Evolutionary conservation across 177 flowering plant genomes (phyloP).

Genomic region (Telopea speciosissima): DNA sequence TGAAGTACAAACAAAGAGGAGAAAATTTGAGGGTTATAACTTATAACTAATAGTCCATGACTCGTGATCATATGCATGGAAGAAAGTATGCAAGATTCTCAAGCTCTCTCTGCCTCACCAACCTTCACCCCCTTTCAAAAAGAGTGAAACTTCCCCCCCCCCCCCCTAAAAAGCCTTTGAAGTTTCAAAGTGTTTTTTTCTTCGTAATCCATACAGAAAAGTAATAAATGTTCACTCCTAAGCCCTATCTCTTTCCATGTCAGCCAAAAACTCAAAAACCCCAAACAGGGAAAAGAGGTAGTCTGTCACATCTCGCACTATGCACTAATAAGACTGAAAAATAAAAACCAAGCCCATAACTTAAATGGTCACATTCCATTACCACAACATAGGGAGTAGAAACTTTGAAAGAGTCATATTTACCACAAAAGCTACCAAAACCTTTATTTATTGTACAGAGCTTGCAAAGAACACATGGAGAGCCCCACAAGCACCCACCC

Average conservation of each 20-base stretch:
- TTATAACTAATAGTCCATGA: too few relatives aligned
- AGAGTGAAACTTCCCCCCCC: neutral
- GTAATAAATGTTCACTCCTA: too few relatives aligned
- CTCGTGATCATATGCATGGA: too few relatives aligned
- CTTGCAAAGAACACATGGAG: neutral
- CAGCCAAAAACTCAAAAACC: too few relatives aligned
- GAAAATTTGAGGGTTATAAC: too few relatives aligned
- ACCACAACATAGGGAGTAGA: neutral
- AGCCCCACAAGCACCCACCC: too few relatives aligned
- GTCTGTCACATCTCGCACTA: neutral
- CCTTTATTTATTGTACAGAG: neutral
- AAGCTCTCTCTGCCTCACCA: too few relatives aligned
- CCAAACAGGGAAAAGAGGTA: neutral
- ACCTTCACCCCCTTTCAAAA: neutral
- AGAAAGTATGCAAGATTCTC: too few relatives aligned
- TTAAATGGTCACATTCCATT: neutral
- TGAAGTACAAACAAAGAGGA: too few relatives aligned
- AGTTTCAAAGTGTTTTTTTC: neutral
- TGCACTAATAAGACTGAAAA: neutral
- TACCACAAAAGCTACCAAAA: too few relatives aligned
- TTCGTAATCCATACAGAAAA: neutral
- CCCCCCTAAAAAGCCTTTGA: neutral
- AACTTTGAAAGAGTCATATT: too few relatives aligned
- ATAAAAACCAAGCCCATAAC: neutral
- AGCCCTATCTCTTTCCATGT: neutral